Evolutionary conservation across 768 basidiomycete genomes (phyloP).

Genomic region (Boletus sp.): DNA sequence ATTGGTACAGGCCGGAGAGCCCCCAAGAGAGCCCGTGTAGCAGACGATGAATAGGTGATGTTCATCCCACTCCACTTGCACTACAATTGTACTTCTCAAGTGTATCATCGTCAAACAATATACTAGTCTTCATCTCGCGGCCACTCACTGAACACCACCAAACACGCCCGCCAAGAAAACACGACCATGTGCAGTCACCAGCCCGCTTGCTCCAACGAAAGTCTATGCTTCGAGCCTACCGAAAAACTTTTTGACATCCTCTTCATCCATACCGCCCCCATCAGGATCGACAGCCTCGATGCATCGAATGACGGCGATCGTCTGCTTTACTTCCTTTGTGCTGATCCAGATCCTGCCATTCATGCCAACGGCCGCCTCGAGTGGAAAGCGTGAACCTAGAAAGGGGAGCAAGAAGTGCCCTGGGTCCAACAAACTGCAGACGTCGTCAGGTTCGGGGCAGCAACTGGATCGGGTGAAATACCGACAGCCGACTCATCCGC

Average conservation of each 20-base stretch:
- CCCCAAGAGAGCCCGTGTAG: conserved; percentile 64
- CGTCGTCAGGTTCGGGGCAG: conserved; percentile 1
- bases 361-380: conserved; percentile 85
- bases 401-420: conserved; percentile 79
- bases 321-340: conserved; percentile 67
- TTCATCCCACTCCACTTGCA: conserved; percentile 2
- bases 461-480: conserved; percentile 13
- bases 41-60: conserved; percentile 56
- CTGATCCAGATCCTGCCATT: conserved; percentile 93
- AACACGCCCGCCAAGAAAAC: neutral
- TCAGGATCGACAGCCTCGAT: conserved; percentile 81
- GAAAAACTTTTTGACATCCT: conserved; percentile 50
- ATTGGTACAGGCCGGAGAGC: conserved; percentile 51
- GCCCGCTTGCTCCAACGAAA: neutral
- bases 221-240: conserved; percentile 40
- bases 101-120: conserved; percentile 2
- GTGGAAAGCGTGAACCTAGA: conserved; percentile 76
- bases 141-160: neutral
- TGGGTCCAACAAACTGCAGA: conserved; percentile 67
- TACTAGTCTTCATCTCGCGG: neutral
- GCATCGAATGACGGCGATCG: conserved; percentile 72
- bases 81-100: conserved; percentile 5
- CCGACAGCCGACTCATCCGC: conserved; percentile 81
- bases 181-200: neutral
- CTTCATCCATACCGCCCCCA: conserved; percentile 58